Percentiles rank a stretch among this genome's conserved stretches.
phyloP scores from a whole-genome alignment of 257 asterid species.

The Leonotis leonurus region DNA sequence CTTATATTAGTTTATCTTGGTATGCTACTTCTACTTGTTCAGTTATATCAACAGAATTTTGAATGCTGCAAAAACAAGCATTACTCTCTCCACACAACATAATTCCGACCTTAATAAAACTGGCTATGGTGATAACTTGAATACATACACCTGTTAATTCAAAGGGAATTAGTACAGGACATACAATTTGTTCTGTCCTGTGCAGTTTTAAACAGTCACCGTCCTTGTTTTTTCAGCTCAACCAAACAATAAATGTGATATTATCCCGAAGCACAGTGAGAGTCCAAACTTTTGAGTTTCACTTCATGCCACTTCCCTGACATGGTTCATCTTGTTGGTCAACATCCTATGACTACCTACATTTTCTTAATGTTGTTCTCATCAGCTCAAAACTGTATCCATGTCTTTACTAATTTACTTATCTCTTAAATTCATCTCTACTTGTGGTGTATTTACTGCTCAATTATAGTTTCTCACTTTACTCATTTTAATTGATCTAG shows the following conservation, averaged over 20 bases:
- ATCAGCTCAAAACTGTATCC: neutral
- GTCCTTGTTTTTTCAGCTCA: neutral
- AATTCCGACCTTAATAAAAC: neutral
- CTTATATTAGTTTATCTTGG: neutral
- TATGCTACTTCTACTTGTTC: constrained; percentile 15
- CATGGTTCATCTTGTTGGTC: constrained; percentile 1
- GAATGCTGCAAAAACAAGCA: constrained; percentile 3
- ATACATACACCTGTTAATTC: neutral
- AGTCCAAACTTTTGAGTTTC: neutral
- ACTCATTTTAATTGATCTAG: neutral
- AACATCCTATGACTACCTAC: neutral
- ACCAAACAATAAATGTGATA: neutral
- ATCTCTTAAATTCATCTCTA: neutral
- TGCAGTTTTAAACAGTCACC: constrained; percentile 7
- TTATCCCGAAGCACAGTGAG: neutral
- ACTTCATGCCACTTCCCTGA: neutral
- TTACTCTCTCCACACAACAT: neutral
- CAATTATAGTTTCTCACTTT: neutral
- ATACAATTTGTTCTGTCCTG: neutral
- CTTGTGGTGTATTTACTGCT: constrained; percentile 8
- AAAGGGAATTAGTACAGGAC: neutral
- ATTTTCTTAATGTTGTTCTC: neutral
- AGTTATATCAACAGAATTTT: constrained; percentile 5
- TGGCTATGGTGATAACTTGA: neutral
- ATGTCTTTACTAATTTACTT: neutral